A percentile compares a stretch with the other conserved stretches of the same genome.
phyloP scores from a whole-genome alignment of 2,329 filamentous ascomycete genomes.

The Capronia epimyces region DNA sequence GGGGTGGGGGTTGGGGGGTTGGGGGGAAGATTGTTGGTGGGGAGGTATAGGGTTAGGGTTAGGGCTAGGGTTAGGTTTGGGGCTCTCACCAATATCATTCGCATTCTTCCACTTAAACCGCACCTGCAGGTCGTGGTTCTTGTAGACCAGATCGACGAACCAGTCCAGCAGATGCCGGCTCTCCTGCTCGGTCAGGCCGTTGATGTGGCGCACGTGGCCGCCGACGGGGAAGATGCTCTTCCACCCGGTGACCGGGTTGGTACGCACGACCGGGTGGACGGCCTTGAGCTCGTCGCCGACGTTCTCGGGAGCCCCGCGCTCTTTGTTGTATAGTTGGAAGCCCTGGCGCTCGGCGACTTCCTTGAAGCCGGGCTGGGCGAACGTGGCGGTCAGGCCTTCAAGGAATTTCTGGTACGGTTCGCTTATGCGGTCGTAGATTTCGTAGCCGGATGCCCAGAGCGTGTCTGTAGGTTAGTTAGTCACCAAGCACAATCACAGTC shows the following conservation, averaged over 20 bases:
- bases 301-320: slow-evolving; percentile 52
- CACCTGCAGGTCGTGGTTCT: slow-evolving; percentile 50
- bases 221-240: slow-evolving; percentile 51
- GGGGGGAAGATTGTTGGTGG: background rate
- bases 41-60: too few relatives aligned
- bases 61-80: background rate
- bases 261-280: slow-evolving; percentile 54
- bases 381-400: slow-evolving; percentile 54
- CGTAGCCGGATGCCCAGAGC: slow-evolving; percentile 63
- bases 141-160: slow-evolving; percentile 40
- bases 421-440: slow-evolving; percentile 58
- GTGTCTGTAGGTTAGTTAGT: slow-evolving; percentile 48
- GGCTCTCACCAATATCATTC: slow-evolving; percentile 43
- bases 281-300: slow-evolving; percentile 47
- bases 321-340: slow-evolving; percentile 38
- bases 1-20: too few relatives aligned
- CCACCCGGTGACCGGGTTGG: slow-evolving; percentile 61
- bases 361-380: slow-evolving; percentile 48
- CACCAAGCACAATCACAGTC: too few relatives aligned
- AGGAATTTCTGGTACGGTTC: slow-evolving; percentile 53
- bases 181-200: slow-evolving; percentile 43
- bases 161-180: slow-evolving; percentile 40
- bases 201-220: slow-evolving; percentile 39
- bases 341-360: slow-evolving; percentile 39
- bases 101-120: slow-evolving; percentile 46